These are phyloP conservation scores for Cordyceps farinosa DNA, from an alignment of 2,329 filamentous ascomycete species.

Conservation along the genomic window DNA sequence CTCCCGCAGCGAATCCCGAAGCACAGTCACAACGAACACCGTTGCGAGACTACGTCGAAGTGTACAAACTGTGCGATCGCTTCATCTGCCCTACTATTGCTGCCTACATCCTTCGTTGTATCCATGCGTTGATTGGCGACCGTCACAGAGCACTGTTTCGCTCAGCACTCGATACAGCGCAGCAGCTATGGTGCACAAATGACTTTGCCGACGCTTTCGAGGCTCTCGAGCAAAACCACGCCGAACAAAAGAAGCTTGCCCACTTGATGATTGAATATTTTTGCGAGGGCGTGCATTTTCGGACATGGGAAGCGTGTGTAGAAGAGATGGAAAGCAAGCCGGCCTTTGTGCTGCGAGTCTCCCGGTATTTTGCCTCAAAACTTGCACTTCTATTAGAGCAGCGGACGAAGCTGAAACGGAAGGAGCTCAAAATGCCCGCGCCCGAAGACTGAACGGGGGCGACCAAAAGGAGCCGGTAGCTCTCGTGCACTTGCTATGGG, in stretches of 20 bases:
- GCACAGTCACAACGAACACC: conserved; percentile 26
- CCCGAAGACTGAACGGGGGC: neutral
- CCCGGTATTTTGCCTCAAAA: conserved; percentile 30
- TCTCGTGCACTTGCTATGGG: neutral
- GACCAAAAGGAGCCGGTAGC: neutral
- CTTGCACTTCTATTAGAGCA: conserved; percentile 24
- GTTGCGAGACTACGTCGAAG: conserved; percentile 33
- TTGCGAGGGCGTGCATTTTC: conserved; percentile 30
- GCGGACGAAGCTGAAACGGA: conserved; percentile 28
- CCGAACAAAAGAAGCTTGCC: conserved; percentile 24
- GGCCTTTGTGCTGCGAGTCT: conserved; percentile 31
- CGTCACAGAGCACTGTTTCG: conserved; percentile 33
- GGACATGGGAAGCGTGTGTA: conserved; percentile 26
- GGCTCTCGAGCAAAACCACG: conserved; percentile 26
- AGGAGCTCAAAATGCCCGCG: conserved; percentile 24
- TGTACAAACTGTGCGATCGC: conserved; percentile 36
- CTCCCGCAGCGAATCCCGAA: conserved; percentile 26
- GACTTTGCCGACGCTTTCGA: conserved; percentile 37
- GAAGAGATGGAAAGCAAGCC: conserved; percentile 27
- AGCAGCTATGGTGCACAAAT: conserved; percentile 30
- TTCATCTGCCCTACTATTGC: conserved; percentile 32
- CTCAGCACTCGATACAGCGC: conserved; percentile 24
- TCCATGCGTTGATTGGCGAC: conserved; percentile 30
- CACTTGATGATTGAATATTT: conserved; percentile 31
- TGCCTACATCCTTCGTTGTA: conserved; percentile 29